Base-by-base conservation (phyloP, 495 filamentous ascomycete genomes). In the Xanthoparmelia taractica region DNA sequence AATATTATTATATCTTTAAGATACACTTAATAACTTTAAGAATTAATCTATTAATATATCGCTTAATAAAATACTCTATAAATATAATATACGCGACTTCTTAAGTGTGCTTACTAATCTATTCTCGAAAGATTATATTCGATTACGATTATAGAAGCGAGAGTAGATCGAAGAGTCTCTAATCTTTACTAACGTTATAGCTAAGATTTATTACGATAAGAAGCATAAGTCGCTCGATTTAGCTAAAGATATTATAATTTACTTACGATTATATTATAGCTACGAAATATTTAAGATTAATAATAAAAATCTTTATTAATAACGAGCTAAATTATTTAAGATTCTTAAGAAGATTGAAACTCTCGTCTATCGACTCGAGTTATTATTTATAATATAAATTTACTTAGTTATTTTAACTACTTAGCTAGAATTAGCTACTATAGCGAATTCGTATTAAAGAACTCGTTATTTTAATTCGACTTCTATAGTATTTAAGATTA, bases 261-360 rank as follows among this genome's bases (percentile, higher is more conserved):
- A 55, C 40, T 29, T 54, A 20, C 7, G 17, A 31, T 20, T 62
- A 54, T 56, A 40, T 18, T 37, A 62, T 56, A 41, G 23, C 12
- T 50, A 47, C 36, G 36, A 31, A 15, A 34, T 60, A 17, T 17
- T 23, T 17, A 25, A 48, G 8, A 13, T 47, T 34, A 33, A 7
- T 47, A 47, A 60, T 17, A 23, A 43, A 50, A 60, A 60, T 20
- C 11, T 43, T 13, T 57, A 57, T 45, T 38, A 63, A n/a, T 58
- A 63, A 27, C 31, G 31, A 33, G 23, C 29, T 25, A 43, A 38
- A 60, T 25, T 20, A 12, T 40, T 59, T 40, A 40, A 40, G 13
- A 40, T 13, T 40, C 13, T 40, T 40, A 40, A 40, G 2, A 40
- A 40, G 13, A 15, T 40, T 13, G 13, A 40, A 11, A 10, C 13